phyloP scores from a whole-genome alignment of 352 stramenopile genomes.

The Phytophthora podocarpi region DNA sequence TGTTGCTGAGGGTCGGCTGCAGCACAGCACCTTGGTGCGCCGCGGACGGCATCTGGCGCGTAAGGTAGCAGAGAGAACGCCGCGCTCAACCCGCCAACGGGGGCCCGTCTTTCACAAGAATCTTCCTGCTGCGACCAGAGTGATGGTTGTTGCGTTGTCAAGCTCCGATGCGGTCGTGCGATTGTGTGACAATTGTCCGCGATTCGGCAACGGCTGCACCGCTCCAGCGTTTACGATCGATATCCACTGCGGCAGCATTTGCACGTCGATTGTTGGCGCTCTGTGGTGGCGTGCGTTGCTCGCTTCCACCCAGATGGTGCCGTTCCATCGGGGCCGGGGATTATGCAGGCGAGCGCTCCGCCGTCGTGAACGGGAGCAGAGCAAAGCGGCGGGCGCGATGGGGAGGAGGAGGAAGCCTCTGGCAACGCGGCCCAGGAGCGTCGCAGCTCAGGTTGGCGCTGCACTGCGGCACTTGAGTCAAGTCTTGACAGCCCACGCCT shows the following conservation, averaged over 20 bases:
- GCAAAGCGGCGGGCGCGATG: conserved; percentile 6
- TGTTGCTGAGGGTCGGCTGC: too few species aligned
- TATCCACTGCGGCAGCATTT: background rate
- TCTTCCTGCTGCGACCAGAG: conserved; percentile 30
- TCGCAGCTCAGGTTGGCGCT: conserved; percentile 24
- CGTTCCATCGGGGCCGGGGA: conserved; percentile 2
- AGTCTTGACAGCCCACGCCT: conserved; percentile 5
- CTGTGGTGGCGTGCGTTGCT: conserved; percentile 16
- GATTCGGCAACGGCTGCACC: conserved; percentile 20
- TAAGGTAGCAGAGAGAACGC: conserved; percentile 11
- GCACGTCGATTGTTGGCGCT: too few species aligned
- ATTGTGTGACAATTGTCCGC: conserved; percentile 30
- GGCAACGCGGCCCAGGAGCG: conserved; percentile 10
- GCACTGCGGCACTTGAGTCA: background rate
- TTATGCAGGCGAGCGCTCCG: background rate
- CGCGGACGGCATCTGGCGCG: background rate
- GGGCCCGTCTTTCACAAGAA: conserved; percentile 39
- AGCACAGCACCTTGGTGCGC: background rate
- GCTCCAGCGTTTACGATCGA: background rate
- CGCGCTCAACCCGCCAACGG: background rate
- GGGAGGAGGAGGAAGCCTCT: conserved; percentile 15
- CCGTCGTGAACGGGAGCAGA: background rate
- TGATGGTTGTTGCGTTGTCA: conserved; percentile 54
- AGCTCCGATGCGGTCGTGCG: conserved; percentile 25
- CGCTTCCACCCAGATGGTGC: conserved; percentile 29